Evolutionary conservation across 2,329 filamentous ascomycete genomes (phyloP).

Genomic region (Phialophora verrucosa): DNA sequence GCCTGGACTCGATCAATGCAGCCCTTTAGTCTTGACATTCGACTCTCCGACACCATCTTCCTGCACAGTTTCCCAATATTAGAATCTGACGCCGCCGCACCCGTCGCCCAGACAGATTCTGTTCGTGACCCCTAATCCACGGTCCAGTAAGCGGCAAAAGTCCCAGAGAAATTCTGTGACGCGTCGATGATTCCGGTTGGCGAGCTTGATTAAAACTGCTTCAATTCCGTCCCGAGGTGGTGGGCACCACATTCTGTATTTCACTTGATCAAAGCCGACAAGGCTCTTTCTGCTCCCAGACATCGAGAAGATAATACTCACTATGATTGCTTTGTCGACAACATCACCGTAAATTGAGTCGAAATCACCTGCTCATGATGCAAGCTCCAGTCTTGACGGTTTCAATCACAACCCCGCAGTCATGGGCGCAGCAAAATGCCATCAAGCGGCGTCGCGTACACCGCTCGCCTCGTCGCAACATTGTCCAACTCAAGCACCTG

Average conservation of each 20-base stretch:
- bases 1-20: neutral
- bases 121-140: neutral
- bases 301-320: neutral
- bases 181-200: neutral
- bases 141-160: conserved; percentile 15
- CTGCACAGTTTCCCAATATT: neutral
- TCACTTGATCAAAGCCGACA: neutral
- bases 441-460: conserved; percentile 15
- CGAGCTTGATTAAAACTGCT: neutral
- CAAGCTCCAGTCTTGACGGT: conserved; percentile 20
- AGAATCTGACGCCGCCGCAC: neutral
- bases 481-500: conserved; percentile 7
- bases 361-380: conserved; percentile 10
- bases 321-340: neutral
- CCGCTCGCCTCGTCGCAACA: conserved; percentile 14
- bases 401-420: conserved; percentile 20
- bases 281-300: neutral
- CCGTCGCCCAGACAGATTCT: neutral
- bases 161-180: neutral
- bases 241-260: neutral
- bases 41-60: neutral
- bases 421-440: conserved; percentile 19
- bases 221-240: neutral
- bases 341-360: neutral
- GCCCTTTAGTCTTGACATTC: neutral